Evolutionary conservation across 371 early-diverging fungal species (phyloP), one percentile per base, ranked within the genome.

Genomic region (Saksenaea oblongispora): DNA sequence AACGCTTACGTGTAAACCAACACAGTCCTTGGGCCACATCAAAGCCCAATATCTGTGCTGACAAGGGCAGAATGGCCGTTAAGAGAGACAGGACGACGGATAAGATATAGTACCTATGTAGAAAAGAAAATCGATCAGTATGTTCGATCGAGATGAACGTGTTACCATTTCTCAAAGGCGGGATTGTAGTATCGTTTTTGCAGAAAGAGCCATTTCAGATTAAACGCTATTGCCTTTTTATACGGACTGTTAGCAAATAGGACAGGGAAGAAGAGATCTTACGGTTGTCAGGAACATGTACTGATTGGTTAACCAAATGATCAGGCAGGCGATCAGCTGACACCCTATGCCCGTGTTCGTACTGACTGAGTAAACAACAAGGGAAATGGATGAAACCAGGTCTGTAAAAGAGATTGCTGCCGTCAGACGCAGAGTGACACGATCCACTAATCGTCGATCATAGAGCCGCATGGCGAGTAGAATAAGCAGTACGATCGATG

Each of bases 121-220:
- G 9, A 53, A 24, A 28, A 15, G 17, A 31, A 59, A 7, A 53
- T n/a, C 7, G 31, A 31, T 31, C 4, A 31, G 31, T 31, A 31
- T 31, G 31, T 31, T 31, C 31, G 31, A 31, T n/a, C n/a, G 34
- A 56, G 18, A 34, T 28, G 14, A 55, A 24, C n/a, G 28, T 34
- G 14, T 39, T 61, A 63, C 71, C 71, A 70, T 63, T 66, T 70
- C 51, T 70, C 71, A 36, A 70, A 63, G 13, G 35, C 63, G 1
- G 71, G 66, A 35, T 70, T 65, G 56, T 62, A 70, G 24, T 62
- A 63, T 15, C 54, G 47, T 14, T 63, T 51, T 39, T 66, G 66
- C 53, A 70, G 41, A 31, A 66, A 70, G 17, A 70, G 53, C 59
- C 66, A 66, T 61, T 66, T 66, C 22, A 70, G 61, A 61, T 70